phyloP scores from a whole-genome alignment of 148 eudicot species.

The Rhododendron williamsianum region DNA sequence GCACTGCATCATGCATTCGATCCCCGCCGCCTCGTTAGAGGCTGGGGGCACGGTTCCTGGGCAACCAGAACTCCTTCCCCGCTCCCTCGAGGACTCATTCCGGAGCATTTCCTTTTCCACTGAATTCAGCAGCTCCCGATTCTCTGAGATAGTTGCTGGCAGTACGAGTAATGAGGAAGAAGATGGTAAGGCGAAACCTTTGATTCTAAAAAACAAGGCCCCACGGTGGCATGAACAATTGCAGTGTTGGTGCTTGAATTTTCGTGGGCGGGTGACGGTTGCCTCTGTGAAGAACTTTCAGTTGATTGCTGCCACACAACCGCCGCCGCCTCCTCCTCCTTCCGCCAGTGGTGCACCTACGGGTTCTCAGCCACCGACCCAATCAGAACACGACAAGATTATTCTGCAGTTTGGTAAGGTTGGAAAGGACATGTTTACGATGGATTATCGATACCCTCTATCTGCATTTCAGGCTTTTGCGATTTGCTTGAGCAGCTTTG shows the following conservation, averaged over 20 bases:
- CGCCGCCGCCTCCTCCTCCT: background rate
- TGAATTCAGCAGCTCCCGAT: slow-evolving; percentile 50
- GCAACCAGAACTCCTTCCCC: slow-evolving; percentile 42
- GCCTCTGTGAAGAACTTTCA: slow-evolving; percentile 31
- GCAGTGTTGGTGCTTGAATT: slow-evolving; percentile 30
- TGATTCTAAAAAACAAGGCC: slow-evolving; percentile 26
- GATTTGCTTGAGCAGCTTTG: slow-evolving; percentile 63
- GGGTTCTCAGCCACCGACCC: slow-evolving; percentile 16
- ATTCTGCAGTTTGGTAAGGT: slow-evolving; percentile 37
- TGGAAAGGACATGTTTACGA: slow-evolving; percentile 49
- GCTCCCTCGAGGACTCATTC: slow-evolving; percentile 51
- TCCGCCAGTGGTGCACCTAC: slow-evolving; percentile 16
- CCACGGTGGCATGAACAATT: slow-evolving; percentile 33
- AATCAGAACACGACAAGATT: slow-evolving; percentile 42
- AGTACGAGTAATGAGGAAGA: slow-evolving; percentile 20
- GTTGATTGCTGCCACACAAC: slow-evolving; percentile 17
- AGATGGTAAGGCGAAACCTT: slow-evolving; percentile 28
- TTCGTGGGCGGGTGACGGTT: slow-evolving; percentile 26
- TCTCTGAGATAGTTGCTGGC: slow-evolving; percentile 30
- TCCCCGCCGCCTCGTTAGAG: slow-evolving; percentile 41
- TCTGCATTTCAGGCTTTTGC: slow-evolving; percentile 67
- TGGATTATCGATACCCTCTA: slow-evolving; percentile 39
- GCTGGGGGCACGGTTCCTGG: slow-evolving; percentile 49
- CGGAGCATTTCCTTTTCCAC: slow-evolving; percentile 51
- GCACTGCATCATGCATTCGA: slow-evolving; percentile 56